phyloP scores from a whole-genome alignment of 2,329 filamentous ascomycete genomes.

The Thelonectria rubi region DNA sequence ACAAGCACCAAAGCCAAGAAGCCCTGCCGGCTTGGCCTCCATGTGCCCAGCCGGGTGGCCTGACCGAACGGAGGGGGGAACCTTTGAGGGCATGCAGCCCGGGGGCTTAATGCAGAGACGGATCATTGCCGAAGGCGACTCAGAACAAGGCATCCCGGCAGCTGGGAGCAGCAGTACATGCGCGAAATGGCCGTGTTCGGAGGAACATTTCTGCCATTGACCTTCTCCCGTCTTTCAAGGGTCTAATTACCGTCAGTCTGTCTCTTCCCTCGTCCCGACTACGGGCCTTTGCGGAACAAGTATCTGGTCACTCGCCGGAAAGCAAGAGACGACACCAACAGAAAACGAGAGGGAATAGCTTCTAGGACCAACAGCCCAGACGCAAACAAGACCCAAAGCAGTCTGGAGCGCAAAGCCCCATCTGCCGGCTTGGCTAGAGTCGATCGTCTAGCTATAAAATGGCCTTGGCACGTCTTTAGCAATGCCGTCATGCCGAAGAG shows the following conservation, averaged over 20 bases:
- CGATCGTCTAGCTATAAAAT: slow-evolving; percentile 6
- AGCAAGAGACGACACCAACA: too few species aligned
- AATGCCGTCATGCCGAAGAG: slow-evolving; percentile 11
- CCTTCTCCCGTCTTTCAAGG: too few species aligned
- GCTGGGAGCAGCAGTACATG: not conserved
- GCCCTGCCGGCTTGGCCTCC: not conserved
- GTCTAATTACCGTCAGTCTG: too few species aligned
- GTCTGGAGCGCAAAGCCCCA: not conserved
- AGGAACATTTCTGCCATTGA: not conserved
- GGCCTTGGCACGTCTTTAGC: not conserved
- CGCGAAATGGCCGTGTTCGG: slow-evolving; percentile 7
- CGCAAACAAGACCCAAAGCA: not conserved
- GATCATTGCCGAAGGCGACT: slow-evolving; percentile 1
- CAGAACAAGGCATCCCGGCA: not conserved
- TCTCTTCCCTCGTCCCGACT: not conserved
- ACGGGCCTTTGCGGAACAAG: not conserved
- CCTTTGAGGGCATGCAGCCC: not conserved
- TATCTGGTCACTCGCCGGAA: not conserved
- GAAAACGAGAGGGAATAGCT: too few species aligned
- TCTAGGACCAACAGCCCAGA: too few species aligned
- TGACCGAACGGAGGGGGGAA: not conserved
- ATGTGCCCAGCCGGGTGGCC: not conserved
- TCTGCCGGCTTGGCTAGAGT: not conserved
- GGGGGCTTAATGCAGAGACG: not conserved
- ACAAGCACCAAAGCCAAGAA: not conserved